Base-by-base conservation (phyloP, 2,329 filamentous ascomycete genomes). In the Graphium sp. region DNA sequence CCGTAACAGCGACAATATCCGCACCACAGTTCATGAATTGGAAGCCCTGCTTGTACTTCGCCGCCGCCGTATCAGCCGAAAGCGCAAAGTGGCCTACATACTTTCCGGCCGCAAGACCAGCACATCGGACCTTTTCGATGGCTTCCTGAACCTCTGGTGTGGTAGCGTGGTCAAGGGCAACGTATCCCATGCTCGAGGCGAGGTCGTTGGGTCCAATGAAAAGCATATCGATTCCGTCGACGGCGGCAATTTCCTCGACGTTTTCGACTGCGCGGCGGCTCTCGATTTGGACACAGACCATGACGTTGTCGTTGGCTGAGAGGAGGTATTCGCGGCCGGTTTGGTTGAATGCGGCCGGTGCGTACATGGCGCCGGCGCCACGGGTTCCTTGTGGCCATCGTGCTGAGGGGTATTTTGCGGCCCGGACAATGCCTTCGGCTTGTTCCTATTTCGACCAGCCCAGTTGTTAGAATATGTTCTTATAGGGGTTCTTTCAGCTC, bases 241-340 rank as follows among this genome's bases (percentile, higher is more conserved):
- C 52, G 5, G 61, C 55, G 23, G 68, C 69, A 44, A 78, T 77
- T n/a, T 42, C 52, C 24, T 57, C 50, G 16, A 55, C 49, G 26
- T 57, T 56, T 26, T 56, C 51, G 32, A 41, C 50, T 1, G 71
- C 71, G 43, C 74, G 70, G 34, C 55, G 53, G 1, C 73, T 76
- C 50, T 78, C 73, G 29, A 78, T 76, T 45, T 44, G 42, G 7
- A 44, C 39, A 23, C 35, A 38, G 14, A 42, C 30, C 39, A 43
- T 37, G 24, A 77, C 54, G 18, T 47, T 43, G 4, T 37, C 30
- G 29, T 44, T 44, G 22, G 43, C 43, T 5, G 11, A 36, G 19
- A 39, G 25, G 9, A 43, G 19, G 28, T 45, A 44, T 14, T 45
- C 40, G 4, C 40, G 38, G 2, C 35, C 36, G n/a, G 25, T 41